Conservation (phyloP, 148 eudicot genomes). For the Agrostemma githago region DNA sequence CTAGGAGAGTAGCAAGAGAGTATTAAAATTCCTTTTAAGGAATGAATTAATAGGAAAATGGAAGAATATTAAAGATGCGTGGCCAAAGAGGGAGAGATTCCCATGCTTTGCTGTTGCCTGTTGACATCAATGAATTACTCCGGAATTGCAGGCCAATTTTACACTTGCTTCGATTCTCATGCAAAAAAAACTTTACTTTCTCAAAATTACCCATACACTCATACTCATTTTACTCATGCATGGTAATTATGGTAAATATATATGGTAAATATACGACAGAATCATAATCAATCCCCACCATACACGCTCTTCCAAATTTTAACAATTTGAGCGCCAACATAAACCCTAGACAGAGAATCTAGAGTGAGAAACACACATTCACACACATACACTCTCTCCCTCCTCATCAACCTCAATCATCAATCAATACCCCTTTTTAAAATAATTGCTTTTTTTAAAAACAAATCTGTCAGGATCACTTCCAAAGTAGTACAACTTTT, state of each 20-base stretch:
- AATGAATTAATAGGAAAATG: neutral
- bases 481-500: neutral
- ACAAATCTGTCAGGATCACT: slow-evolving; percentile 14
- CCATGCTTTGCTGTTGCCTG: slow-evolving; percentile 13
- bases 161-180: neutral
- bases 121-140: slow-evolving; percentile 1
- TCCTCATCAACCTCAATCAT: slow-evolving; percentile 2
- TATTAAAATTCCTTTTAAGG: neutral
- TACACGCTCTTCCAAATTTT: slow-evolving; percentile 15
- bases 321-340: slow-evolving; percentile 29
- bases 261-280: neutral
- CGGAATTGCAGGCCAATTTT: neutral
- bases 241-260: neutral
- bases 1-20: too few species aligned
- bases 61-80: neutral
- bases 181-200: neutral
- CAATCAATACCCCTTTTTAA: slow-evolving; percentile 9
- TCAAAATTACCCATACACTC: neutral
- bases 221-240: neutral
- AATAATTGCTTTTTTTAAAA: slow-evolving; percentile 15
- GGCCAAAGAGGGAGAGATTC: slow-evolving; percentile 10
- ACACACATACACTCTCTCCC: too few species aligned
- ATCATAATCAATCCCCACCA: slow-evolving; percentile 7
- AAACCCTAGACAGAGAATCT: slow-evolving; percentile 26
- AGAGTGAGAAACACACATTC: neutral